A percentile compares a stretch with the other conserved stretches of the same genome.
Conservation (phyloP, 2,329 filamentous ascomycete species). For the Xylariaceae sp. region DNA sequence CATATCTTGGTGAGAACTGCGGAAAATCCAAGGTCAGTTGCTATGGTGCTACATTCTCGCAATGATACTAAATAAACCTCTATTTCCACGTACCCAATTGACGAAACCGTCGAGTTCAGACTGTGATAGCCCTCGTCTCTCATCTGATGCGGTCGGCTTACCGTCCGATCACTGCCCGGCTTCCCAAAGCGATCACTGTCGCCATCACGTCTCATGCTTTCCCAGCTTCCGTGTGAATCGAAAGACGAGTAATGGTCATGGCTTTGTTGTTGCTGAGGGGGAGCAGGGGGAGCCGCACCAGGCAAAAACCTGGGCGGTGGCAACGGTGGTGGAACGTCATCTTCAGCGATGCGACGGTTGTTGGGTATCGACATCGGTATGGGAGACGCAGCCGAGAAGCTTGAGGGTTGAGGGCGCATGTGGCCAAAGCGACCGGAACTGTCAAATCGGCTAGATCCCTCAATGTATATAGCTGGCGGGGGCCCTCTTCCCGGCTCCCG, state of each 20-base stretch:
- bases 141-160: constrained; percentile 20
- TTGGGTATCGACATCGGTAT: constrained; percentile 37
- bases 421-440: constrained; percentile 24
- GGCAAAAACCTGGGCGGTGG: constrained; percentile 34
- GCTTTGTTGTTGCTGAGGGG: neutral
- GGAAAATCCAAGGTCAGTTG: constrained; percentile 8
- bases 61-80: neutral
- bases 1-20: constrained; percentile 40
- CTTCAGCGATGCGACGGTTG: constrained; percentile 28
- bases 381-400: constrained; percentile 30
- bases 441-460: constrained; percentile 26
- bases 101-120: constrained; percentile 30
- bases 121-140: constrained; percentile 34
- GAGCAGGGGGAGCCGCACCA: constrained; percentile 24
- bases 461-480: constrained; percentile 31
- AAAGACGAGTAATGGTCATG: constrained; percentile 30
- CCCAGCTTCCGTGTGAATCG: constrained; percentile 30
- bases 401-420: constrained; percentile 24
- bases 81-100: constrained; percentile 24
- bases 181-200: constrained; percentile 25
- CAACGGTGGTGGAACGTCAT: constrained; percentile 35
- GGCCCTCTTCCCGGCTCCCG: constrained; percentile 29
- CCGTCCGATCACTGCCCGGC: constrained; percentile 18
- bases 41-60: neutral
- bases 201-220: constrained; percentile 25